These are phyloP conservation scores for Tolypocladium paradoxum DNA, from an alignment of 2,329 filamentous ascomycete genomes.

Conservation along the genomic window DNA sequence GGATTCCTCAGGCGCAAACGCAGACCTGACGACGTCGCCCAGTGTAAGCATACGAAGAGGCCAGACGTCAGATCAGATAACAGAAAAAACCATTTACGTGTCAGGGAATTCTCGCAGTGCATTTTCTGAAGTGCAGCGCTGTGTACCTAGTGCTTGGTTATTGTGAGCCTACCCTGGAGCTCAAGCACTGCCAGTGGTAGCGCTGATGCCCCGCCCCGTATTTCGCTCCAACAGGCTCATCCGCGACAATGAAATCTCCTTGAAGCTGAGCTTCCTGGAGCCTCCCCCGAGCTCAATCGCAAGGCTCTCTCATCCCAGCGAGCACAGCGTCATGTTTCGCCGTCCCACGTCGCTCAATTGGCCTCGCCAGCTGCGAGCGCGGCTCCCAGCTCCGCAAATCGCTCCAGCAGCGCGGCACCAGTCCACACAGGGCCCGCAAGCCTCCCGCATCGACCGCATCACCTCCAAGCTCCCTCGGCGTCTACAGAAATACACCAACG, in stretches of 20 bases:
- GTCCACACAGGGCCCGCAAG: slow-evolving; percentile 16
- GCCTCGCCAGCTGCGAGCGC: slow-evolving; percentile 8
- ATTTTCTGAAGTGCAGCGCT: too few relatives aligned
- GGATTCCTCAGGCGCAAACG: too few relatives aligned
- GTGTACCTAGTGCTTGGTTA: background rate
- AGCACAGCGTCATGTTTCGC: slow-evolving; percentile 13
- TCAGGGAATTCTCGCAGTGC: too few relatives aligned
- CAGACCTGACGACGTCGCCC: too few relatives aligned
- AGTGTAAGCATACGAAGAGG: too few relatives aligned
- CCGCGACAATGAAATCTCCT: background rate
- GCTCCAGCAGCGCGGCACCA: slow-evolving; percentile 8
- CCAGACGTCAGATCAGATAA: too few relatives aligned
- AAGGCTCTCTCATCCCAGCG: background rate
- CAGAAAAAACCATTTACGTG: too few relatives aligned
- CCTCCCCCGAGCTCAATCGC: background rate
- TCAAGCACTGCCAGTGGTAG: background rate
- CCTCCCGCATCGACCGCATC: slow-evolving; percentile 31
- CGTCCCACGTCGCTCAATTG: slow-evolving; percentile 11
- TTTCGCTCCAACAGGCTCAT: background rate
- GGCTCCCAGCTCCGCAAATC: slow-evolving; percentile 2
- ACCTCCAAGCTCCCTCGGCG: slow-evolving; percentile 50
- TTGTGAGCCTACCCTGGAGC: background rate
- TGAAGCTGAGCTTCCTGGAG: background rate
- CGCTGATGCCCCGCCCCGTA: background rate
- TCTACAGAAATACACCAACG: slow-evolving; percentile 57